Conservation (phyloP, 768 basidiomycete species). For the Lactarius indigo region DNA sequence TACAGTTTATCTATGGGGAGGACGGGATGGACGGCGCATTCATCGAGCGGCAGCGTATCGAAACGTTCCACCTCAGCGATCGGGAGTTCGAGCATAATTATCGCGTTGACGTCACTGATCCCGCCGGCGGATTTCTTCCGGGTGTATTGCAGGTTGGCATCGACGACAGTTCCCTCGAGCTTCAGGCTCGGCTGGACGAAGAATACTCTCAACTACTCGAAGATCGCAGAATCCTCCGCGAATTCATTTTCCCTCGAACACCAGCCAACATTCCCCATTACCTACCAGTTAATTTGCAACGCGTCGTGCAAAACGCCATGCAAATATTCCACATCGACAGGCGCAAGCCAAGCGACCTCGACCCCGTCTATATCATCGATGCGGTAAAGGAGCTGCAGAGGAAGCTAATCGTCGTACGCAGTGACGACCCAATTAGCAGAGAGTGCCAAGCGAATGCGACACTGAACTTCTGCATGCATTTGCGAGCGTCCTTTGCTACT, state of each 20-base stretch:
- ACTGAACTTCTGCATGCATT: constrained; percentile 88
- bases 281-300: constrained; percentile 92
- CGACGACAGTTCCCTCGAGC: constrained; percentile 75
- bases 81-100: constrained; percentile 86
- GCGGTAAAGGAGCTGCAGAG: constrained; percentile 69
- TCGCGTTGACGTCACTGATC: constrained; percentile 91
- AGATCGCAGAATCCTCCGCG: constrained; percentile 77
- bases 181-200: constrained; percentile 83
- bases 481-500: constrained; percentile 83
- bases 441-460: constrained; percentile 89
- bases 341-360: constrained; percentile 89
- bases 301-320: constrained; percentile 91
- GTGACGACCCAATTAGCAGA: constrained; percentile 66
- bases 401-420: constrained; percentile 84
- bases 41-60: constrained; percentile 93
- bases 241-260: constrained; percentile 76
- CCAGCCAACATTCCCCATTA: constrained; percentile 74
- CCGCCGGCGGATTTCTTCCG: constrained; percentile 70
- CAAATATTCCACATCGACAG: constrained; percentile 98
- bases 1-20: constrained; percentile 97
- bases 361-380: constrained; percentile 83
- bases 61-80: constrained; percentile 80
- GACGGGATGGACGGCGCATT: constrained; percentile 99
- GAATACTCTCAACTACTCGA: constrained; percentile 61
- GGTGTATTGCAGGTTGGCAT: constrained; percentile 84